Conservation (phyloP, 2,329 filamentous ascomycete genomes). For the Colletotrichum truncatum region DNA sequence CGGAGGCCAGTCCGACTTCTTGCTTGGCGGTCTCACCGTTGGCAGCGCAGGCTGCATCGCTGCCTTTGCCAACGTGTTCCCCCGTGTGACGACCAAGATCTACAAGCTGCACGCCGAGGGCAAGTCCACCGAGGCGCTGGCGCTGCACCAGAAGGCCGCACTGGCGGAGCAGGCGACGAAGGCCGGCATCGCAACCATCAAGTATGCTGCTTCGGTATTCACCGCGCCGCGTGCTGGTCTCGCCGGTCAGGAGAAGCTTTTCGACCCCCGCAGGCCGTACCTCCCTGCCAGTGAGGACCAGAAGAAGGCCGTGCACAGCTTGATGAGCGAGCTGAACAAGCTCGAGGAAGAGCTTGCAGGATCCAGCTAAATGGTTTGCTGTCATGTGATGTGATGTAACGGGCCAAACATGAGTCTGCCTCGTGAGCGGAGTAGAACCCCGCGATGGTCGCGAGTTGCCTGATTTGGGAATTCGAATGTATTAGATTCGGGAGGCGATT, state of each 20-base stretch:
- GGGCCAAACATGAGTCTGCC: not conserved
- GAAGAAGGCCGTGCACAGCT: slow-evolving; percentile 50
- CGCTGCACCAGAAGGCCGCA: slow-evolving; percentile 68
- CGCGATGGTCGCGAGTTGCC: not conserved
- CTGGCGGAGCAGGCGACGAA: slow-evolving; percentile 74
- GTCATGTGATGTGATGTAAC: not conserved
- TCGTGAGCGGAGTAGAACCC: not conserved
- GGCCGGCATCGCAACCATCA: slow-evolving; percentile 72
- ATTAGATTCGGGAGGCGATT: not conserved
- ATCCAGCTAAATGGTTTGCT: not conserved
- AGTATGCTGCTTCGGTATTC: slow-evolving; percentile 71
- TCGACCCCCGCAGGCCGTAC: slow-evolving; percentile 71
- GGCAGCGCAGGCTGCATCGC: slow-evolving; percentile 70
- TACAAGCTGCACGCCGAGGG: slow-evolving; percentile 70
- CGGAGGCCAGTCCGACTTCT: slow-evolving; percentile 78
- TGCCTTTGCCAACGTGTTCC: slow-evolving; percentile 71
- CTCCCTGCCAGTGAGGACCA: slow-evolving; percentile 53
- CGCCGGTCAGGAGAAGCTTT: slow-evolving; percentile 63
- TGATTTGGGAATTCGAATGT: not conserved
- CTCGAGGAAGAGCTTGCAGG: slow-evolving; percentile 44
- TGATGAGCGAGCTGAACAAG: slow-evolving; percentile 53
- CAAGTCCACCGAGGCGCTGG: slow-evolving; percentile 65
- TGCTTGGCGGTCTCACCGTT: slow-evolving; percentile 67
- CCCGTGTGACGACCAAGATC: slow-evolving; percentile 63
- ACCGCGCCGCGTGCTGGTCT: slow-evolving; percentile 69